Evolutionary conservation across 1,139 yeast genomes (phyloP), one percentile per base, ranked within the genome.

Genomic region (Yamadazyma membranifaciens): DNA sequence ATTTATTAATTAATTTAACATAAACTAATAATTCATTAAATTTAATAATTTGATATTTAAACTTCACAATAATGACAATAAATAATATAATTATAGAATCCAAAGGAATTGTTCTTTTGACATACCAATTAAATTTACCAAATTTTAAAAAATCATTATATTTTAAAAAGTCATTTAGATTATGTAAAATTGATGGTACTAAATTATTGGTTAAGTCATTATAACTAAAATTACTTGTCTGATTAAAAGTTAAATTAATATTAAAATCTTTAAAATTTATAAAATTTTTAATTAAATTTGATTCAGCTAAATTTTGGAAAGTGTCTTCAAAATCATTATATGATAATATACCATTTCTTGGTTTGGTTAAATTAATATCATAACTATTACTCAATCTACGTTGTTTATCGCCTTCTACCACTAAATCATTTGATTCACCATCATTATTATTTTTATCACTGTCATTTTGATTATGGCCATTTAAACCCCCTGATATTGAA

Each of bases 81-180:
- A 77, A 65, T 48, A 79, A 61, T 41, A 79, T 57, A 17, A 79
- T 74, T 9, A 80, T 69, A n/a, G 81, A 78, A 54, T 80, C 83
- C 40, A 79, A 64, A 3, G 85, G 85, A 38, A 80, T 71, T 5
- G 79, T 75, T 39, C 81, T 63, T 50, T 79, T 74, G 38, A 79
- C 69, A 47, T 77, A 80, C 84, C 84, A 80, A 51, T 79, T 80
- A 55, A 65, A 80, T 44, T 66, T 69, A 0, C 79, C 78, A 49
- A 73, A 65, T 43, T 71, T 71, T 47, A 71, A 66, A 43, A 71
- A 71, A 49, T 71, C 77, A 48, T 71, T 71, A 48, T 71, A 71
- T 52, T 71, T 66, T 37, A 73, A 58, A 46, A 79, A 79, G 46
- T 76, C 80, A 49, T 76, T 75, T 47, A 79, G 58, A 49, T 78